Evolutionary conservation across 257 asterid genomes (phyloP).

Genomic region (Solanum pimpinellifolium): DNA sequence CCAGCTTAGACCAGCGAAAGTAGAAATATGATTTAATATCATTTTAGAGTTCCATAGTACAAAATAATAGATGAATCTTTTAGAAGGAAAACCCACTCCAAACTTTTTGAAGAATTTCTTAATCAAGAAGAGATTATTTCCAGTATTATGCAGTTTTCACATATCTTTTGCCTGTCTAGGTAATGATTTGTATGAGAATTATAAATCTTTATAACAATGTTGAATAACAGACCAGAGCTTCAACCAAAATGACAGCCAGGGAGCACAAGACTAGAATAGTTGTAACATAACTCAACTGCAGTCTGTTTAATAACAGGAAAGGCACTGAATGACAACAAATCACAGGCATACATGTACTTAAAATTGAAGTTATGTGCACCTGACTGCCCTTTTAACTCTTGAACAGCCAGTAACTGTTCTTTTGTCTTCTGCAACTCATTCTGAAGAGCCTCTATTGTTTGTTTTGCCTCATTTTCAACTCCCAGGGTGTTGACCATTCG

Average conservation of each 20-base stretch:
- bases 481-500: slow-evolving; percentile 93
- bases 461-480: slow-evolving; percentile 86
- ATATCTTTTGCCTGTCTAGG: no score
- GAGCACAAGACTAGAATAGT: not conserved
- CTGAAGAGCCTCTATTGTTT: slow-evolving; percentile 92
- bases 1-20: not conserved
- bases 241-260: not conserved
- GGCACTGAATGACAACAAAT: not conserved
- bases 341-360: not conserved
- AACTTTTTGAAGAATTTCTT: not conserved
- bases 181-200: no score
- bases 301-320: not conserved
- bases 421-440: slow-evolving; percentile 83
- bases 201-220: not conserved
- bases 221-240: not conserved
- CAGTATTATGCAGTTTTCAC: no score
- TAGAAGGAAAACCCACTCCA: not conserved
- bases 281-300: not conserved
- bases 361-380: slow-evolving; percentile 39
- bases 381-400: slow-evolving; percentile 87
- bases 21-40: not conserved
- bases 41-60: not conserved
- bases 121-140: not conserved
- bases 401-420: slow-evolving; percentile 87
- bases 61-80: not conserved